phyloP scores from a whole-genome alignment of 2,329 filamentous ascomycete genomes.

The Xylaria sp. region DNA sequence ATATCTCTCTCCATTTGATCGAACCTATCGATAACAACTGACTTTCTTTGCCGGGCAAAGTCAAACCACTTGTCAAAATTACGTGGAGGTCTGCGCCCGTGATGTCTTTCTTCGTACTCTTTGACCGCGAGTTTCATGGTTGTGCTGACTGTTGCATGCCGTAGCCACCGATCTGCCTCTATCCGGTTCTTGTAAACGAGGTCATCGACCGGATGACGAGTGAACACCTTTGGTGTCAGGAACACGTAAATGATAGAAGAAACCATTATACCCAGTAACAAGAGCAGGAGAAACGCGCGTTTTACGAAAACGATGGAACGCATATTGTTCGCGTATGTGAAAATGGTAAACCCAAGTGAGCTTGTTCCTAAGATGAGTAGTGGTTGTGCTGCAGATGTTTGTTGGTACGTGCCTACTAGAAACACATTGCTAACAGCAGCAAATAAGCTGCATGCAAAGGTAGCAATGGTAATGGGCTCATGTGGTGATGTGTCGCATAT shows the following conservation, averaged over 20 bases:
- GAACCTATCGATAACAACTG: slow-evolving; percentile 82
- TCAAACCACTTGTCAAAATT: slow-evolving; percentile 88
- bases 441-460: slow-evolving; percentile 56
- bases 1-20: slow-evolving; percentile 81
- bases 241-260: slow-evolving; percentile 53
- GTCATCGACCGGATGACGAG: slow-evolving; percentile 59
- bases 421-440: slow-evolving; percentile 53
- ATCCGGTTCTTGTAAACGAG: slow-evolving; percentile 62
- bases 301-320: slow-evolving; percentile 57
- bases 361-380: slow-evolving; percentile 55
- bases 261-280: slow-evolving; percentile 54
- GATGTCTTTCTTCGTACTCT: slow-evolving; percentile 63
- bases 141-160: slow-evolving; percentile 59
- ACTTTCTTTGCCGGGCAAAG: slow-evolving; percentile 75
- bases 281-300: slow-evolving; percentile 54
- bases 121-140: slow-evolving; percentile 59
- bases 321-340: slow-evolving; percentile 58
- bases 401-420: slow-evolving; percentile 59
- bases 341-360: slow-evolving; percentile 55
- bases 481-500: slow-evolving; percentile 60
- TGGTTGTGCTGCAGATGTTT: slow-evolving; percentile 52
- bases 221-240: slow-evolving; percentile 48
- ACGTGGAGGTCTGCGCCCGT: slow-evolving; percentile 78
- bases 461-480: slow-evolving; percentile 56
- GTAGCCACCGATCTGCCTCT: slow-evolving; percentile 61